Base-by-base conservation (phyloP, 129 eudicot genomes). In the Saussurea involucrata region DNA sequence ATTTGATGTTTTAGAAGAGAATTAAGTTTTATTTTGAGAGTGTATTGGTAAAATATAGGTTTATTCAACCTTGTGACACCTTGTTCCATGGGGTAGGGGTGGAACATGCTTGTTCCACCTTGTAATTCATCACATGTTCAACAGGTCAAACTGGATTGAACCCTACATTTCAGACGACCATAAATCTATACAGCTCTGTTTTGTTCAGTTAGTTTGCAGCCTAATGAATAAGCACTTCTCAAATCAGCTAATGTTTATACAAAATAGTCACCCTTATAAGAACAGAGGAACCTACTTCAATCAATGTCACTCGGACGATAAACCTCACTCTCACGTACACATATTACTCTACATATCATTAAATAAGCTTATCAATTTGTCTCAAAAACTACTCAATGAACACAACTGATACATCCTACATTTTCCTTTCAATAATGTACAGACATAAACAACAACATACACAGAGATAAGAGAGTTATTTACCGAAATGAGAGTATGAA, bases 401-500 rank as follows among this genome's bases (percentile, higher is more conserved):
- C 20, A 7, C 63, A 49, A 17, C 42, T 46, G 17, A 46, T 0
- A 18, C 40, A 28, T 55, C 18, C 1, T 28, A 29, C 27, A 12
- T 53, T 55, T 29, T 29, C 65, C 66, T 49, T 53, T 53, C 46
- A 58, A 17, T 4, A 8, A 37, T 68, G 8, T 18, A 72, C 28
- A 72, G 29, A 5, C 66, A 15, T 61, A 34, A 34, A 33, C 72
- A 74, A 61, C 34, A 74, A 63, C 60, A 61, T 37, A 22, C 1
- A 22, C 34, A 6, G 4, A 20, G 20, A 32, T 32, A 73, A 58
- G 15, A 46, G n/a, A 31, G 25, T 17, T 63, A 42, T 5, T 25
- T 88, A 93, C 98, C 98, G n/a, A 94, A 94, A 71, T 94, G 97
- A 4, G 98, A 94, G 74, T 94, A 94, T 13, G 97, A 94, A 83